Percentiles rank a stretch among this genome's conserved stretches.
Evolutionary conservation across 2,329 filamentous ascomycete species (phyloP).

Genomic region (Fusarium cicatricum): DNA sequence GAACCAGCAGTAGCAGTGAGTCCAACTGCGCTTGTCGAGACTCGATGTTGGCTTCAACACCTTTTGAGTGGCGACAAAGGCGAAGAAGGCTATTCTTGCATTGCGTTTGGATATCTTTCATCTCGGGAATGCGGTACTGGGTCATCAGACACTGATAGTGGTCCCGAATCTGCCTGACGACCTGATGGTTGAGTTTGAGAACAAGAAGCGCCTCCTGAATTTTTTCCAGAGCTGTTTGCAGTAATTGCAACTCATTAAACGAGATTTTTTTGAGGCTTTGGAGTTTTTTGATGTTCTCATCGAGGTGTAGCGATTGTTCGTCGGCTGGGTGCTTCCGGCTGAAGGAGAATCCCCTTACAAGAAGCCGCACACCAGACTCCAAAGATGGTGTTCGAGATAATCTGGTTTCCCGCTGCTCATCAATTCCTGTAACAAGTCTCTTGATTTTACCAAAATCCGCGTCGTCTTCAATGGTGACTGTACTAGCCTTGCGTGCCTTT

Average conservation of each 20-base stretch:
- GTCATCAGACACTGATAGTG: slow-evolving; percentile 16
- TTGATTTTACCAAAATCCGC: not conserved
- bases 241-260: slow-evolving; percentile 6
- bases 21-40: slow-evolving; percentile 12
- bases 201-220: slow-evolving; percentile 20
- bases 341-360: not conserved
- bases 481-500: slow-evolving; percentile 4
- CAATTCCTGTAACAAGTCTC: not conserved
- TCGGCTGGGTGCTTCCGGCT: not conserved
- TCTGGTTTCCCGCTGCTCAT: not conserved
- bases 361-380: not conserved
- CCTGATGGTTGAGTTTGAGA: slow-evolving; percentile 22
- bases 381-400: not conserved
- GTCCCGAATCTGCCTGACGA: slow-evolving; percentile 18
- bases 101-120: not conserved
- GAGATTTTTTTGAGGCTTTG: not conserved
- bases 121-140: not conserved
- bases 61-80: not conserved
- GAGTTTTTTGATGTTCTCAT: not conserved
- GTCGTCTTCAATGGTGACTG: not conserved
- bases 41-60: slow-evolving; percentile 12
- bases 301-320: not conserved
- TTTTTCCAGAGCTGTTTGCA: slow-evolving; percentile 11
- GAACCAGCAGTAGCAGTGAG: slow-evolving; percentile 2
- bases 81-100: not conserved